Evolutionary conservation across 495 filamentous ascomycete genomes (phyloP).

Genomic region (Aspergillus steynii): DNA sequence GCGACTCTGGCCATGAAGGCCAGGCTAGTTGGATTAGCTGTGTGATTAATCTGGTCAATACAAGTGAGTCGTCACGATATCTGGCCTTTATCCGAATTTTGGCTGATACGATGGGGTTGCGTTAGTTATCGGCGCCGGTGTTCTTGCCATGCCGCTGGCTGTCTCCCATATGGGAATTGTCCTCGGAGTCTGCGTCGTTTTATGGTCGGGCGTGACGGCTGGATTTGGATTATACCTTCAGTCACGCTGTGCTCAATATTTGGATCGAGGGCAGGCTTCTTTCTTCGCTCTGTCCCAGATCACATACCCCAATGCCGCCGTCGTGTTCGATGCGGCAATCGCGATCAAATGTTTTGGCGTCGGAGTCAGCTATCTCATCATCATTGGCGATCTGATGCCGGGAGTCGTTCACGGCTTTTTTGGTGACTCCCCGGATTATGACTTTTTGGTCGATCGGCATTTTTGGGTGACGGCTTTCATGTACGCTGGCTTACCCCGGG

Average conservation of each 20-base stretch:
- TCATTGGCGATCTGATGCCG: slow-evolving; percentile 98
- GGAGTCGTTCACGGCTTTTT: slow-evolving; percentile 80
- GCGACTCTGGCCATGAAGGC: slow-evolving; percentile 54
- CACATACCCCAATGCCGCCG: slow-evolving; percentile 94
- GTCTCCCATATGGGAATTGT: slow-evolving; percentile 89
- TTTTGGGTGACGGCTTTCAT: slow-evolving; percentile 99
- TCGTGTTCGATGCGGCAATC: slow-evolving; percentile 94
- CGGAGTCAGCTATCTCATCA: slow-evolving; percentile 94
- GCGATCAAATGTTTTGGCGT: slow-evolving; percentile 98
- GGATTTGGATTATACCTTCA: slow-evolving; percentile 96
- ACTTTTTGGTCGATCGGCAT: slow-evolving; percentile 80
- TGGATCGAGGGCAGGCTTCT: slow-evolving; percentile 76
- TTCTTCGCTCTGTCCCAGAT: slow-evolving; percentile 95
- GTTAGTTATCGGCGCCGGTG: slow-evolving; percentile 86
- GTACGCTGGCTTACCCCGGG: slow-evolving; percentile 44
- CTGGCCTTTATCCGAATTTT: slow-evolving; percentile 3
- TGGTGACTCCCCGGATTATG: slow-evolving; percentile 57
- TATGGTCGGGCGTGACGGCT: slow-evolving; percentile 86
- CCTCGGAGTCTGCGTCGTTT: slow-evolving; percentile 77
- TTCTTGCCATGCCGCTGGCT: slow-evolving; percentile 91
- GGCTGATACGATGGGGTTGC: slow-evolving; percentile 7
- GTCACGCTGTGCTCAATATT: slow-evolving; percentile 84
- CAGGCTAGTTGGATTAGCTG: slow-evolving; percentile 88
- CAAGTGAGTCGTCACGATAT: slow-evolving; percentile 51
- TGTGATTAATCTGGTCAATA: slow-evolving; percentile 94